These are phyloP conservation scores for Fusarium protoensiforme DNA, from an alignment of 2,329 filamentous ascomycete genomes.

Conservation along the genomic window DNA sequence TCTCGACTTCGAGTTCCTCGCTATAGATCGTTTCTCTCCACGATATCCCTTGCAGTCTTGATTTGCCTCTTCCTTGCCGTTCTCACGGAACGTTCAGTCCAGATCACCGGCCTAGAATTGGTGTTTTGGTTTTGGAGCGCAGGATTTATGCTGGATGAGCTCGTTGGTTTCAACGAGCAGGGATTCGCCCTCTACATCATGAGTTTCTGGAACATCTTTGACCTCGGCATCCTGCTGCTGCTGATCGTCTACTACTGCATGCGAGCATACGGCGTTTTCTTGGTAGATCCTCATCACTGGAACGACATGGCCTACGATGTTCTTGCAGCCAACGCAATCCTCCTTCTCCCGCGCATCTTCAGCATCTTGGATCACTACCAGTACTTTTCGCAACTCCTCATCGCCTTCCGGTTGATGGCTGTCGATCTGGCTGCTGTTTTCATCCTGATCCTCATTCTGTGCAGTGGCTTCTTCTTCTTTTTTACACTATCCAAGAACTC, in stretches of 20 bases:
- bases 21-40: conserved; percentile 91
- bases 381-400: conserved; percentile 94
- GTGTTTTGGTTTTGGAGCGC: conserved; percentile 98
- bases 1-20: conserved; percentile 90
- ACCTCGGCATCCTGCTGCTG: conserved; percentile 87
- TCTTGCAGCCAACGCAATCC: conserved; percentile 88
- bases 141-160: conserved; percentile 95
- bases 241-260: conserved; percentile 91
- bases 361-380: conserved; percentile 94
- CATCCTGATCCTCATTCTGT: conserved; percentile 84
- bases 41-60: conserved; percentile 85
- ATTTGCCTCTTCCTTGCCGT: conserved; percentile 89
- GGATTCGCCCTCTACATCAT: conserved; percentile 97
- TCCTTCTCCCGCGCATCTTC: conserved; percentile 91
- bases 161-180: conserved; percentile 96
- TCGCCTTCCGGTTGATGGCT: conserved; percentile 94
- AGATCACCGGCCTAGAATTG: conserved; percentile 86
- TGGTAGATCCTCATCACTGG: conserved; percentile 79
- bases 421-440: conserved; percentile 88
- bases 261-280: conserved; percentile 86
- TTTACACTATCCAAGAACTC: conserved; percentile 84
- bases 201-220: conserved; percentile 98
- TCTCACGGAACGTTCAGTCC: conserved; percentile 76
- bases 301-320: conserved; percentile 93
- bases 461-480: conserved; percentile 95